Conservation (phyloP, 345 rosid genomes). For the Clausena lansium region DNA sequence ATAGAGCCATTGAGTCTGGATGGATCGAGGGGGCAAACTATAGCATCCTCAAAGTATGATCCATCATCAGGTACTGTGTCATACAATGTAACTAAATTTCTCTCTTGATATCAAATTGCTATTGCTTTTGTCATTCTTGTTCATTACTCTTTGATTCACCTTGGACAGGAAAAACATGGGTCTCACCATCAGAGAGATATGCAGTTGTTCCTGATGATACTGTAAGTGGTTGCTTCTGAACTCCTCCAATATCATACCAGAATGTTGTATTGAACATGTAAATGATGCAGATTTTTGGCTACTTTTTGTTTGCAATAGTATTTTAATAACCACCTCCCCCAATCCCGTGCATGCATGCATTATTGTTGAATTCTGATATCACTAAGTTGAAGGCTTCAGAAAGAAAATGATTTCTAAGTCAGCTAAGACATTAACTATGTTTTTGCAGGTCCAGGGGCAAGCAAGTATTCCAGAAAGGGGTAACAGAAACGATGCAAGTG, state of each 20-base stretch:
- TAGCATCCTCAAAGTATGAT: constrained; percentile 64
- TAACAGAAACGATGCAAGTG: constrained; percentile 59
- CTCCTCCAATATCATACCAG: neutral
- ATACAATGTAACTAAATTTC: neutral
- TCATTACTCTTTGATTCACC: neutral
- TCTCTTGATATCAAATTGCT: neutral
- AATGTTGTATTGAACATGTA: neutral
- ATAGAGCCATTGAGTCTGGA: constrained; percentile 71
- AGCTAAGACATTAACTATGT: neutral
- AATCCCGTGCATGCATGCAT: neutral
- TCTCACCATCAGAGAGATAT: constrained; percentile 84
- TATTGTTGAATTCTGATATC: neutral
- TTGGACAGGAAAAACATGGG: constrained; percentile 78
- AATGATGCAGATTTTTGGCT: neutral
- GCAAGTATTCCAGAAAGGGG: constrained; percentile 35
- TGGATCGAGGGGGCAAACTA: constrained; percentile 76
- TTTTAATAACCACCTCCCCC: neutral
- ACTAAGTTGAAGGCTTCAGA: neutral
- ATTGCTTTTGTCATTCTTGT: neutral
- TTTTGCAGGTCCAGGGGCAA: constrained; percentile 41
- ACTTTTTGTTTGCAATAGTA: neutral
- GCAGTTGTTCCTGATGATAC: constrained; percentile 89
- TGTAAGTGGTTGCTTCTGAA: constrained; percentile 38
- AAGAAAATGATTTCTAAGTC: neutral
- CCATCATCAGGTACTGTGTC: constrained; percentile 59